Evolutionary conservation across 257 asterid genomes (phyloP).

Genomic region (Solanum boliviense): DNA sequence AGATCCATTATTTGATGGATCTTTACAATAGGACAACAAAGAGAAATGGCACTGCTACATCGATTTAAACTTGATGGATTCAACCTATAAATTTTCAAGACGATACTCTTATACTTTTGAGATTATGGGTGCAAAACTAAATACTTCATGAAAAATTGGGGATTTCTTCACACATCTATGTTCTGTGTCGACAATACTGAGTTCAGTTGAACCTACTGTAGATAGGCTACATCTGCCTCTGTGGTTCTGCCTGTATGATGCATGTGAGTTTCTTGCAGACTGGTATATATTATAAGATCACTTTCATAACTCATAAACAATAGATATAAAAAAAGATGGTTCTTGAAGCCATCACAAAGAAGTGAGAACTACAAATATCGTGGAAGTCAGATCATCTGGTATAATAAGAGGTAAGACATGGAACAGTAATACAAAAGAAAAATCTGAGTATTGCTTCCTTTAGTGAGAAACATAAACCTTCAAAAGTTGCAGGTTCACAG

Average conservation of each 20-base stretch:
- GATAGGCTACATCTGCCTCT: neutral
- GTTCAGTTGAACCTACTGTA: neutral
- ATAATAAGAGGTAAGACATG: neutral
- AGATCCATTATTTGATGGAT: neutral
- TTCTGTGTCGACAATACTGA: neutral
- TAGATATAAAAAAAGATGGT: neutral
- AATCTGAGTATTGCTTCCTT: neutral
- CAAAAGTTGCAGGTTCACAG: neutral
- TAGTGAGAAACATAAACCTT: slow-evolving; percentile 7
- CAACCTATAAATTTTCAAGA: neutral
- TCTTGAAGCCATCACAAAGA: neutral
- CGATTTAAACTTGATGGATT: neutral
- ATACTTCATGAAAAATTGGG: neutral
- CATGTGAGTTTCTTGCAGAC: neutral
- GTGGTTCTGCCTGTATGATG: neutral
- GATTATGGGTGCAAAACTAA: neutral
- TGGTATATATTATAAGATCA: neutral
- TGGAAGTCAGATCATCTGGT: neutral
- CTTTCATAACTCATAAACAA: neutral
- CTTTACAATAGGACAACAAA: neutral
- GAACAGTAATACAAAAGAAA: neutral
- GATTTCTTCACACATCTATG: neutral
- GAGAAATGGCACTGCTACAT: neutral
- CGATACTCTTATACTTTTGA: neutral
- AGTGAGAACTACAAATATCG: neutral